Evolutionary conservation across 352 stramenopile species (phyloP).

Genomic region (Phytopythium helicoides): DNA sequence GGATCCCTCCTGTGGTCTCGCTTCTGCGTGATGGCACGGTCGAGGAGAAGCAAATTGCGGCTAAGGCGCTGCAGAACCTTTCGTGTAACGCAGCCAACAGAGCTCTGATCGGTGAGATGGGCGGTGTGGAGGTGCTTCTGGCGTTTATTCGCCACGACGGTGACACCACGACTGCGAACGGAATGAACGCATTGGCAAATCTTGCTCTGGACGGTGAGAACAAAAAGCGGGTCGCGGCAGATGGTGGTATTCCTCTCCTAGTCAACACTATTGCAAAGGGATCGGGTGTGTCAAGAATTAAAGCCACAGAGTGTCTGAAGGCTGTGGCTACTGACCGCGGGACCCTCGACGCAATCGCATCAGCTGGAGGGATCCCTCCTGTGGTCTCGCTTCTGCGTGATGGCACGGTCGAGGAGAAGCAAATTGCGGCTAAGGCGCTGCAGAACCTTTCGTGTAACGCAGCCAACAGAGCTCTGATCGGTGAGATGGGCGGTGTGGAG

Average conservation of each 20-base stretch:
- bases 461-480: not conserved
- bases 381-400: not conserved
- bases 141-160: not conserved
- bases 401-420: not conserved
- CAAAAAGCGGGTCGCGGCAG: too few species aligned
- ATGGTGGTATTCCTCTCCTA: not conserved
- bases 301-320: not conserved
- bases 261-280: not conserved
- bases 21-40: not conserved
- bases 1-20: not conserved
- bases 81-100: not conserved
- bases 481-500: not conserved
- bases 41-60: not conserved
- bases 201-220: too few species aligned
- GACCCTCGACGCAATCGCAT: not conserved
- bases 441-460: not conserved
- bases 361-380: not conserved
- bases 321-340: not conserved
- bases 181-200: not conserved
- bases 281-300: not conserved
- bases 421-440: not conserved
- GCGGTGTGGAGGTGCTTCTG: not conserved
- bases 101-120: not conserved
- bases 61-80: not conserved
- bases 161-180: not conserved